These are phyloP conservation scores for Boletus bicolor DNA, from an alignment of 768 basidiomycete species.

Conservation along the genomic window DNA sequence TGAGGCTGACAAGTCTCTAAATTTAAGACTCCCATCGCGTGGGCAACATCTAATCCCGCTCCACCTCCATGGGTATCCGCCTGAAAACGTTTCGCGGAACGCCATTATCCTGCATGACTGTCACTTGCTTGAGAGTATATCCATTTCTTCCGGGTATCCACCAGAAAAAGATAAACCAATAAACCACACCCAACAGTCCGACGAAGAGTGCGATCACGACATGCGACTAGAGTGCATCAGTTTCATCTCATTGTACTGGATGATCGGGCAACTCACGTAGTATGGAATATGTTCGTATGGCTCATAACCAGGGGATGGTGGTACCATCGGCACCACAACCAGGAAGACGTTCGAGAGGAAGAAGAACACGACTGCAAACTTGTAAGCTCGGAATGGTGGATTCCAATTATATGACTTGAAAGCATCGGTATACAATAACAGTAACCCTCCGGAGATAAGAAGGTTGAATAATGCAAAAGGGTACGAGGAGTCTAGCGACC, in stretches of 20 bases:
- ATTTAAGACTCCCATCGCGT: background rate
- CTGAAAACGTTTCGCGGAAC: slow-evolving; percentile 52
- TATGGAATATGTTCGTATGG: slow-evolving; percentile 63
- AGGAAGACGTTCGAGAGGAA: slow-evolving; percentile 66
- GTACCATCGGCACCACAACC: slow-evolving; percentile 58
- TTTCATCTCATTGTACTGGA: background rate
- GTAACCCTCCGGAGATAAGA: slow-evolving; percentile 56
- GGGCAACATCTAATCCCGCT: background rate
- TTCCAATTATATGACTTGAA: slow-evolving; percentile 51
- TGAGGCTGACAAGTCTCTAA: background rate
- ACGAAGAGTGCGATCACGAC: slow-evolving; percentile 45
- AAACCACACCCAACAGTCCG: slow-evolving; percentile 47
- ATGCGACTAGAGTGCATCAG: slow-evolving; percentile 41
- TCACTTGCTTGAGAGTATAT: slow-evolving; percentile 48
- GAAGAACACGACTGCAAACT: slow-evolving; percentile 48
- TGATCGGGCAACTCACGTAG: slow-evolving; percentile 46
- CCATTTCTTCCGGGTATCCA: slow-evolving; percentile 48
- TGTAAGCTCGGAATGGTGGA: slow-evolving; percentile 63
- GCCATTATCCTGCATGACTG: slow-evolving; percentile 53
- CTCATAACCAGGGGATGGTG: slow-evolving; percentile 48
- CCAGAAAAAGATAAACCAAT: slow-evolving; percentile 54
- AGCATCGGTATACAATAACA: slow-evolving; percentile 52
- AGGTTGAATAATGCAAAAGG: slow-evolving; percentile 56
- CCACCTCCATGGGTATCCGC: slow-evolving; percentile 29
- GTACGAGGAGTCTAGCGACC: slow-evolving; percentile 51